Percentiles rank a stretch among this genome's conserved stretches.
These are phyloP conservation scores for Panus rudis DNA, from an alignment of 768 basidiomycete species.

Conservation along the genomic window DNA sequence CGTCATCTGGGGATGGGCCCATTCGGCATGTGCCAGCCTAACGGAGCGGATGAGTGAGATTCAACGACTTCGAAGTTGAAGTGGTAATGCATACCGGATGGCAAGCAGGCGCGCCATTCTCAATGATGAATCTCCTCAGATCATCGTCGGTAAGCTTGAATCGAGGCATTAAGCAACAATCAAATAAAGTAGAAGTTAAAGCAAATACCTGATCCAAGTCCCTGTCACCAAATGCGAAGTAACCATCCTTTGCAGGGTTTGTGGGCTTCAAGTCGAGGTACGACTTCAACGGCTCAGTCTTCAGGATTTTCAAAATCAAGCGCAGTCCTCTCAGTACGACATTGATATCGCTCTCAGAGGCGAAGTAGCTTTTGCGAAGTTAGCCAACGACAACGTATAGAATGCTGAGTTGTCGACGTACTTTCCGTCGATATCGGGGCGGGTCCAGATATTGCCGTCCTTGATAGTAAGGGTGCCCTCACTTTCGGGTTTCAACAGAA, in stretches of 20 bases:
- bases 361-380: constrained; percentile 7
- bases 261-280: constrained; percentile 6
- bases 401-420: no score
- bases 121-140: not conserved
- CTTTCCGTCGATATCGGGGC: constrained; percentile 3
- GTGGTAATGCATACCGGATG: constrained; percentile 2
- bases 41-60: not conserved
- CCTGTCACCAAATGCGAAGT: constrained; percentile 12
- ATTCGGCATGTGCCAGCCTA: constrained; percentile 1
- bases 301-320: constrained; percentile 5
- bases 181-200: not conserved
- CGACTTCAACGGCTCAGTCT: constrained; percentile 6
- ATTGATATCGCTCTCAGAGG: constrained; percentile 9
- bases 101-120: not conserved
- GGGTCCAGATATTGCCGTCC: not conserved
- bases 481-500: not conserved
- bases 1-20: not conserved
- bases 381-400: no score
- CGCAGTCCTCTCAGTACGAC: constrained; percentile 10
- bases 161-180: not conserved
- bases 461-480: not conserved
- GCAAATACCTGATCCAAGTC: constrained; percentile 9
- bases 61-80: not conserved
- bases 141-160: constrained; percentile 2
- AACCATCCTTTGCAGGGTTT: not conserved